Evolutionary conservation across 768 basidiomycete species (phyloP), one percentile per base, ranked within the genome.

Genomic region (Neoboletus magnificus): DNA sequence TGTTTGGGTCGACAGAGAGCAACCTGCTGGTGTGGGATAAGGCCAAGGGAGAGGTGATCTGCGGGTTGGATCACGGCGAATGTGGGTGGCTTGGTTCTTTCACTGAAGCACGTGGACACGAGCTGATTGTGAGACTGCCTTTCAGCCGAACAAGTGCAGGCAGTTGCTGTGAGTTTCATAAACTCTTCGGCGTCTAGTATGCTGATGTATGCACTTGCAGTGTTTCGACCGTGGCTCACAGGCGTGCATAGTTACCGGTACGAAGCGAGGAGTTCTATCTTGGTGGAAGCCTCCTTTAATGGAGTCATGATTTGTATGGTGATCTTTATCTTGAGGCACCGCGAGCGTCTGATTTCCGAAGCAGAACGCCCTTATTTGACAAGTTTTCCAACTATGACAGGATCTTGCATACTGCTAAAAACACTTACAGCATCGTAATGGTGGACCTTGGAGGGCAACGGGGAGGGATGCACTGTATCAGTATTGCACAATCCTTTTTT

Each of bases 21-120:
- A 84, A 78, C 66, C 73, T 82, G 29, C 69, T 87, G 37, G 79
- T 83, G 32, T 87, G 87, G 86, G 83, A 88, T 62, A 77, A 73
- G 64, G 74, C 73, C 64, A 81, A 77, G 52, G 80, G 77, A 12
- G 71, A 71, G 3, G 68, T 85, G 25, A 74, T 84, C 15, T 83
- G 82, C 67, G 86, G 81, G 30, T 65, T 87, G 60, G 81, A 84
- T 58, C 83, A 86, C 60, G 77, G 77, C 15, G 80, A 84, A 59
- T 79, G 85, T 85, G 65, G 61, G 78, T 63, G 29, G 42, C 33
- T 15, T 15, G n/a, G 15, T 43, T 41, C 8, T 27, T 42, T 43
- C n/a, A 11, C 9, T 10, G 37, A 30, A 7, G 13, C 44, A 41
- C 36, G 29, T 32, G 37, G 36, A 48, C 50, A 30, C 9, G 39